Evolutionary conservation across 2,329 filamentous ascomycete species (phyloP), one percentile per base, ranked within the genome.

Genomic region (Nemania sp.): DNA sequence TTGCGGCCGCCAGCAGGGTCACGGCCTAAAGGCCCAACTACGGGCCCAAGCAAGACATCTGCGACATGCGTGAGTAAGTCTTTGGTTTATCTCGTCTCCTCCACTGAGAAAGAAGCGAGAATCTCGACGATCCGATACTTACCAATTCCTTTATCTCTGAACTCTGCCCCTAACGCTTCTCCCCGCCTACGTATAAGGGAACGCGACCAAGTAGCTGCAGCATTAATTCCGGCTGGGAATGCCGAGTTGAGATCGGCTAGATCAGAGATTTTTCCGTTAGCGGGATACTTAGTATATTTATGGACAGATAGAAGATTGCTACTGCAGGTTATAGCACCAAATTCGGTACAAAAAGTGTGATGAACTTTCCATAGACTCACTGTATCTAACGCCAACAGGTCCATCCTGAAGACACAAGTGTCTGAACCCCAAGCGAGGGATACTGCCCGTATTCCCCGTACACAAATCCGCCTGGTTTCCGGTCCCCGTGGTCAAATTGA

Each of bases 401-500:
- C 83, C 83, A 67, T 64, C 61, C 64, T 90, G 84, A 66, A 89
- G 70, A 66, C 62, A 64, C n/a, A 61, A 19, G 7, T 60, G 49
- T n/a, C 52, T 47, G 15, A 63, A 62, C 15, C 56, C 57, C 1
- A 63, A 37, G 5, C 62, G 58, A 3, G 57, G 51, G 22, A 62
- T 53, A 12, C 51, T 39, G 17, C 57, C 57, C 1, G 57, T 59
- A 26, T 57, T 60, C 20, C 73, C 72, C 4, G 71, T 67, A 49
- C 72, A 74, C n/a, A 63, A 48, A 34, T 72, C 66, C 1, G 67
- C 65, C 49, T 72, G 61, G 61, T 71, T 87, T 66, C 87, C 87
- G 44, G 83, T 81, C 61, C 88, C 87, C 5, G 86, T 90, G 4
- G 88, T 90, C 57, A 91, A 70, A 67, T 91, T 90, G 66, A 90